phyloP scores from a whole-genome alignment of 1,284 basidiomycete genomes.

The Austroboletus sp. region DNA sequence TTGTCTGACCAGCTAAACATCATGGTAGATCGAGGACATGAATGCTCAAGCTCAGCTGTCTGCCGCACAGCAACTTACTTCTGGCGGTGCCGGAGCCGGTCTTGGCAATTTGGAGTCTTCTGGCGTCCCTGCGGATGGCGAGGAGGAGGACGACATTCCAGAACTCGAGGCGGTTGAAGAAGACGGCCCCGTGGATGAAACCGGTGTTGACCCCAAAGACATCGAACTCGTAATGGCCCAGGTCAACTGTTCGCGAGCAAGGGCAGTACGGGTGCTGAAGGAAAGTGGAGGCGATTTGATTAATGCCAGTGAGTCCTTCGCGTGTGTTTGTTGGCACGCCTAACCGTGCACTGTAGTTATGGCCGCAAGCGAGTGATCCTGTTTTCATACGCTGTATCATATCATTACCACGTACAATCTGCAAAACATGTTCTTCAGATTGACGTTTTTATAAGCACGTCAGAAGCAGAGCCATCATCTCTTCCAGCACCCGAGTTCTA shows the following conservation, averaged over 20 bases:
- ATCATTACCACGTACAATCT: constrained; percentile 24
- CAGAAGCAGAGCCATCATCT: constrained; percentile 14
- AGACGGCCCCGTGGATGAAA: constrained; percentile 71
- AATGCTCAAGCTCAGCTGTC: constrained; percentile 77
- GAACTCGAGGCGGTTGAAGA: constrained; percentile 76
- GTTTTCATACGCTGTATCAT: constrained; percentile 25
- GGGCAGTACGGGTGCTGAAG: constrained; percentile 82
- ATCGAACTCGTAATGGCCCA: constrained; percentile 92
- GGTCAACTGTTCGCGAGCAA: constrained; percentile 75
- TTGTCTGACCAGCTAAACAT: not conserved
- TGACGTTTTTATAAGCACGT: not conserved
- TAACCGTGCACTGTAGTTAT: constrained; percentile 34
- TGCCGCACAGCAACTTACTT: constrained; percentile 78
- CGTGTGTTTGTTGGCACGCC: constrained; percentile 42
- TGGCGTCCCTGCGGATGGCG: constrained; percentile 47
- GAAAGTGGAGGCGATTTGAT: constrained; percentile 88
- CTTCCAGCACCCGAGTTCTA: constrained; percentile 63
- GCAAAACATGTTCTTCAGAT: constrained; percentile 8
- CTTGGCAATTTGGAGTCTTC: constrained; percentile 51
- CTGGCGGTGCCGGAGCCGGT: constrained; percentile 42
- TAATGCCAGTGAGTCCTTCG: constrained; percentile 75
- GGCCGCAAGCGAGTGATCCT: constrained; percentile 33
- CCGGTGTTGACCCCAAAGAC: constrained; percentile 86
- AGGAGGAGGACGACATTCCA: constrained; percentile 74
- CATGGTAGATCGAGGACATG: constrained; percentile 78